Evolutionary conservation across 148 eudicot genomes (phyloP).

Genomic region (Heliosperma pusillum): DNA sequence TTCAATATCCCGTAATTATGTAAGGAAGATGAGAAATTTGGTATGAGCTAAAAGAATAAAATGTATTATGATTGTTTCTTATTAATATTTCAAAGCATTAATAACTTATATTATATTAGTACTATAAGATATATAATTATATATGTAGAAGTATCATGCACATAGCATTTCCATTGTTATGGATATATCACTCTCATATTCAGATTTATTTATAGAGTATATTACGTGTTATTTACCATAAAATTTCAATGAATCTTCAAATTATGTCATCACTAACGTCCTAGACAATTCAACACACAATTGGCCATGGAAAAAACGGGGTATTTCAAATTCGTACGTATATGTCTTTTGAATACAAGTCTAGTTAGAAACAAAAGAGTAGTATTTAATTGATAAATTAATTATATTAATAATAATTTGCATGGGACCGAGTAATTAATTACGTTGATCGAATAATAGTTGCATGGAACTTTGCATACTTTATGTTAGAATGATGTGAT

Average conservation of each 20-base stretch:
- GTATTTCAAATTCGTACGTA: conserved; percentile 6
- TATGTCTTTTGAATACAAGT: background rate
- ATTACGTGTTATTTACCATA: background rate
- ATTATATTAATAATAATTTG: background rate
- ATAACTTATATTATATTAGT: no score
- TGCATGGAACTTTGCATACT: conserved; percentile 11
- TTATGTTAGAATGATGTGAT: conserved; percentile 16
- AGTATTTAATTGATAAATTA: background rate
- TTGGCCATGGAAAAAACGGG: background rate
- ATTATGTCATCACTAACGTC: conserved; percentile 10
- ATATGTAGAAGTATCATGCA: no score
- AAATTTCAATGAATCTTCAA: background rate
- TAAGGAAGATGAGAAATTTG: no score
- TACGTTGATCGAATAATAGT: conserved; percentile 12
- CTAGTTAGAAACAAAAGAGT: background rate
- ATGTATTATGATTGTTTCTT: no score
- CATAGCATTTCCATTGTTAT: background rate
- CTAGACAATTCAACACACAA: background rate
- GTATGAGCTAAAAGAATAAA: no score
- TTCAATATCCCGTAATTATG: no score
- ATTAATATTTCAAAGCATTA: no score
- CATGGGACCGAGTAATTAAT: conserved; percentile 5
- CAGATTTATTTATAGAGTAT: background rate
- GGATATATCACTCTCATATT: background rate
- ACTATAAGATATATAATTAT: no score